These are phyloP conservation scores for Verbascum thapsus DNA, from an alignment of 257 asterid genomes.

Conservation along the genomic window DNA sequence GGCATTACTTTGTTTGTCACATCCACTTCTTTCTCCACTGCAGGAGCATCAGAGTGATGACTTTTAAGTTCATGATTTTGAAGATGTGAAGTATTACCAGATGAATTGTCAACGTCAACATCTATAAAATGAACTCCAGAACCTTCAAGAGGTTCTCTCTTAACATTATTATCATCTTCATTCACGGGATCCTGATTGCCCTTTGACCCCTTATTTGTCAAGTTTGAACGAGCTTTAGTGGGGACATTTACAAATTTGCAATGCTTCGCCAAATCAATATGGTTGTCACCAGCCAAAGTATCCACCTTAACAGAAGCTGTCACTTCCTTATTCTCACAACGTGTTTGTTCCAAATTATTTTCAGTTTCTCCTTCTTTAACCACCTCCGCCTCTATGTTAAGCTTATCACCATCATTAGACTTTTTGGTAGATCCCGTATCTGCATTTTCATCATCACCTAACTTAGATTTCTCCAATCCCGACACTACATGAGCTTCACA, in stretches of 20 bases:
- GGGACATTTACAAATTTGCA: conserved; percentile 65
- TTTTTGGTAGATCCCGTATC: no score
- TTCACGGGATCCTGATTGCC: conserved; percentile 37
- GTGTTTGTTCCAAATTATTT: conserved; percentile 37
- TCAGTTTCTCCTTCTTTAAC: conserved; percentile 36
- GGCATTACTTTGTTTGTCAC: conserved; percentile 31
- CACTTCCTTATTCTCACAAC: conserved; percentile 37
- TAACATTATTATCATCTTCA: conserved; percentile 39
- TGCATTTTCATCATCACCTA: conserved; percentile 45
- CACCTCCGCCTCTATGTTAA: conserved; percentile 38
- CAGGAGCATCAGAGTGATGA: conserved; percentile 37
- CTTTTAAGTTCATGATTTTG: conserved; percentile 37
- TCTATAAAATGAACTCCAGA: conserved; percentile 42
- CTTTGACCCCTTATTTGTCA: conserved; percentile 51
- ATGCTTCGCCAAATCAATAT: conserved; percentile 55
- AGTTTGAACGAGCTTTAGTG: conserved; percentile 70
- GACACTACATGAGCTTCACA: conserved; percentile 39
- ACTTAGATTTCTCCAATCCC: conserved; percentile 37
- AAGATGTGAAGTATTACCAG: conserved; percentile 42
- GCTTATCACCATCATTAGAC: conserved; percentile 34
- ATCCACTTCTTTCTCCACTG: conserved; percentile 38
- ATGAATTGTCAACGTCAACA: conserved; percentile 43
- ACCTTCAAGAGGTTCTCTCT: conserved; percentile 45
- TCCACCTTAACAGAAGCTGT: conserved; percentile 31
- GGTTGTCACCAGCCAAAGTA: conserved; percentile 36